Conservation (phyloP, 2,329 filamentous ascomycete species). For the Verticillium zaregamsianum region DNA sequence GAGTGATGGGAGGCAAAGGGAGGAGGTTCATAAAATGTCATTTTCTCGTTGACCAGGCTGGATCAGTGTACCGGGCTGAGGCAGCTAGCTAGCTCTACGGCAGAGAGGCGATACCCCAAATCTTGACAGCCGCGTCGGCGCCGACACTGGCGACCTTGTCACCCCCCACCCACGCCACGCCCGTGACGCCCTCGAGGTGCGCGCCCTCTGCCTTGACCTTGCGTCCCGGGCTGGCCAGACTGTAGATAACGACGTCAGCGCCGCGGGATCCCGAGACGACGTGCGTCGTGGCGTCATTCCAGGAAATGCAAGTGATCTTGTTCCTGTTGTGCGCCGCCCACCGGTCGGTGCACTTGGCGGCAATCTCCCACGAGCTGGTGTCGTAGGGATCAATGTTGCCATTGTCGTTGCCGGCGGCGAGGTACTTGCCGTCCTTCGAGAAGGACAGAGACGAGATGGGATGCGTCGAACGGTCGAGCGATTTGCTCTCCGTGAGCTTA, state of each 20-base stretch:
- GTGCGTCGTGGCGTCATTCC: slow-evolving; percentile 74
- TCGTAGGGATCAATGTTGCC: slow-evolving; percentile 87
- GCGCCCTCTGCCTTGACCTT: slow-evolving; percentile 81
- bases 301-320: slow-evolving; percentile 57
- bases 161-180: slow-evolving; percentile 73
- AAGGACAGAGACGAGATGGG: slow-evolving; percentile 79
- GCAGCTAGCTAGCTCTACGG: slow-evolving; percentile 25
- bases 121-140: slow-evolving; percentile 85
- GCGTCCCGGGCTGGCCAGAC: slow-evolving; percentile 75
- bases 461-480: slow-evolving; percentile 65
- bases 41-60: neutral
- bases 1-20: neutral
- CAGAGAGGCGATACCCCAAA: slow-evolving; percentile 68
- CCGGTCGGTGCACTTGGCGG: slow-evolving; percentile 57
- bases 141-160: slow-evolving; percentile 74
- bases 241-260: slow-evolving; percentile 92
- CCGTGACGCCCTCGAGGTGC: slow-evolving; percentile 93
- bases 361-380: slow-evolving; percentile 60
- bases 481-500: slow-evolving; percentile 47
- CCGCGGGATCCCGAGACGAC: slow-evolving; percentile 83
- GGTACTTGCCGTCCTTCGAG: slow-evolving; percentile 67
- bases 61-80: neutral
- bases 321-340: slow-evolving; percentile 57
- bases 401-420: slow-evolving; percentile 77
- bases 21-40: neutral